These are phyloP conservation scores for Myxozyma kluyveri DNA, from an alignment of 805 yeast genomes.

Conservation along the genomic window DNA sequence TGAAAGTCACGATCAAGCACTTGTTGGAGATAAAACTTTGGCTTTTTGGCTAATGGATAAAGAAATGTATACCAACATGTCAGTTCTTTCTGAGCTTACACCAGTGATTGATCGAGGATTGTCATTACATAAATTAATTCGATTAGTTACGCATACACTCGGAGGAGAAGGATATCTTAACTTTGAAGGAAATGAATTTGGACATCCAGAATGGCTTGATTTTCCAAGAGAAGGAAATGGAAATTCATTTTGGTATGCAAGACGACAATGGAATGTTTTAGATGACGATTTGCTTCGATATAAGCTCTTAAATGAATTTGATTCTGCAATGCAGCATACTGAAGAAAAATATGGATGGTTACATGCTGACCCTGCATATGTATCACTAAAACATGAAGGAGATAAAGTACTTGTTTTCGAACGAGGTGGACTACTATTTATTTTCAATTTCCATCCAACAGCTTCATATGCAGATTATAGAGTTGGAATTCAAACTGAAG, in stretches of 20 bases:
- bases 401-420: slow-evolving; percentile 90
- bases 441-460: slow-evolving; percentile 88
- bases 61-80: slow-evolving; percentile 94
- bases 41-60: slow-evolving; percentile 99
- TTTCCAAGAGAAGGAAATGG: slow-evolving; percentile 89
- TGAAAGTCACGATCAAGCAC: slow-evolving; percentile 95
- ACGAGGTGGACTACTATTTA: slow-evolving; percentile 76
- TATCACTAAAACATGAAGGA: slow-evolving; percentile 80
- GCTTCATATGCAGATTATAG: slow-evolving; percentile 82
- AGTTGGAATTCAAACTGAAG: slow-evolving; percentile 81
- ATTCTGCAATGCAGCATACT: slow-evolving; percentile 73
- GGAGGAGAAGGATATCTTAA: slow-evolving; percentile 97
- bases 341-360: slow-evolving; percentile 75
- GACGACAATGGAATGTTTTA: slow-evolving; percentile 87
- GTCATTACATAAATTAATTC: slow-evolving; percentile 84
- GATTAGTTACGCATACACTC: slow-evolving; percentile 80
- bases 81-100: slow-evolving; percentile 66
- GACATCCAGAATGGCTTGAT: slow-evolving; percentile 98
- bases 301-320: slow-evolving; percentile 75
- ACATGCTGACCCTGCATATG: slow-evolving; percentile 69
- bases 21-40: slow-evolving; percentile 93
- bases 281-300: slow-evolving; percentile 80
- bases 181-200: slow-evolving; percentile 97
- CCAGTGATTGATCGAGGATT: slow-evolving; percentile 85
- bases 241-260: slow-evolving; percentile 87